Evolutionary conservation across 495 filamentous ascomycete genomes (phyloP).

Genomic region (Aspergillus diversus): DNA sequence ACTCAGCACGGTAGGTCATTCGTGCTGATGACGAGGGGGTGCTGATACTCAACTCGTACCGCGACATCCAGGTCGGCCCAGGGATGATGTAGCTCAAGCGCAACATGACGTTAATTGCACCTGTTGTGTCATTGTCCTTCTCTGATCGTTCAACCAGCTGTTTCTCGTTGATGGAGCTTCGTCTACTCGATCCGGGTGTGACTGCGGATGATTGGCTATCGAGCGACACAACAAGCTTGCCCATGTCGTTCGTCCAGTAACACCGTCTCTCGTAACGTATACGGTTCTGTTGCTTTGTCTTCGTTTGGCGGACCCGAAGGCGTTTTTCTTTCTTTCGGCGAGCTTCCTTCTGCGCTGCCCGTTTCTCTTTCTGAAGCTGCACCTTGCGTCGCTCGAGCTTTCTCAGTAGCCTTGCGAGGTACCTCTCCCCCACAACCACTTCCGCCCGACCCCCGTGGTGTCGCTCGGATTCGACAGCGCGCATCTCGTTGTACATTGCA

Average conservation of each 20-base stretch:
- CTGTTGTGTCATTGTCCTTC: constrained; percentile 7
- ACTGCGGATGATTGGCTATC: constrained; percentile 48
- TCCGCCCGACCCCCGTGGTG: constrained; percentile 17
- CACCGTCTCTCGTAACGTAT: constrained; percentile 53
- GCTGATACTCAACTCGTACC: constrained; percentile 66
- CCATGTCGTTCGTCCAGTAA: constrained; percentile 63
- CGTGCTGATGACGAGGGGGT: constrained; percentile 56
- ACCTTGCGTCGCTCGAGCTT: constrained; percentile 33
- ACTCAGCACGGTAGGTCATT: constrained; percentile 66
- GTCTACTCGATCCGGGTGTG: constrained; percentile 59
- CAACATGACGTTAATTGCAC: constrained; percentile 44
- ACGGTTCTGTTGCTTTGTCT: constrained; percentile 32
- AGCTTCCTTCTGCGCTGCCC: constrained; percentile 29
- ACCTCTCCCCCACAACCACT: constrained; percentile 13
- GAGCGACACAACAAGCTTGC: constrained; percentile 53
- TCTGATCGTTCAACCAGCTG: constrained; percentile 14
- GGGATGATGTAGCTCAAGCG: constrained; percentile 66
- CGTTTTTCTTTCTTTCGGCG: constrained; percentile 22
- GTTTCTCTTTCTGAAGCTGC: constrained; percentile 30
- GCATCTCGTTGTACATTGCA: constrained; percentile 21
- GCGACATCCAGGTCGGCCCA: constrained; percentile 64
- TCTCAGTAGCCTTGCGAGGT: constrained; percentile 15
- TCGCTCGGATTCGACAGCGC: constrained; percentile 10
- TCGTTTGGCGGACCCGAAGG: constrained; percentile 28
- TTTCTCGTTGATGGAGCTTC: constrained; percentile 52